These are phyloP conservation scores for Solanum chilense DNA, from an alignment of 257 asterid species.

Conservation along the genomic window DNA sequence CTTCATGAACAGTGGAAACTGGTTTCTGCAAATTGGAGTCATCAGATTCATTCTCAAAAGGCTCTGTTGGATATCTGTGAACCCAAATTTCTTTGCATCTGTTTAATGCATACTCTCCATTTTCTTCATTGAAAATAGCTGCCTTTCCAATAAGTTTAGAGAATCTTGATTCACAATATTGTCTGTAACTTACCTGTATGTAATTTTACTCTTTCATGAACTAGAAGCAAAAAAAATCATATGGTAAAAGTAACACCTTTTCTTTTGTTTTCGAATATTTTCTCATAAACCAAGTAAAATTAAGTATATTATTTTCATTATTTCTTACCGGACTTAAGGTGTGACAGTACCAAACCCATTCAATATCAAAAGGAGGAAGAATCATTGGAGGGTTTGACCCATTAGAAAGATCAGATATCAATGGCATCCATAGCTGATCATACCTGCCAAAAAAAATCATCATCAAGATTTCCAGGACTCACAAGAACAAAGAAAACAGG, in stretches of 20 bases:
- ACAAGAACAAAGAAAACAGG: background rate
- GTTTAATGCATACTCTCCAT: constrained; percentile 70
- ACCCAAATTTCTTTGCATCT: constrained; percentile 79
- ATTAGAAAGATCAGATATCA: constrained; percentile 47
- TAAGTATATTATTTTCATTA: background rate
- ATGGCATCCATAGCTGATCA: constrained; percentile 93
- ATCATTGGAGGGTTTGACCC: constrained; percentile 62
- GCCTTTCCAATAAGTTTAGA: constrained; percentile 63
- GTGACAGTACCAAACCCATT: constrained; percentile 96
- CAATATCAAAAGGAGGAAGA: constrained; percentile 91
- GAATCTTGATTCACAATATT: constrained; percentile 75
- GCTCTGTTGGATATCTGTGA: constrained; percentile 46
- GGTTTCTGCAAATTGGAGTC: constrained; percentile 7
- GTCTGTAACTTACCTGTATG: constrained; percentile 48
- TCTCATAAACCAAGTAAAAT: background rate
- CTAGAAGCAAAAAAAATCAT: background rate
- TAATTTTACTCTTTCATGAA: background rate
- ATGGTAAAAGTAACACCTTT: background rate
- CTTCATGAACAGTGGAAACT: constrained; percentile 14
- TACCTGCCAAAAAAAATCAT: constrained; percentile 28
- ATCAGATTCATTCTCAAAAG: constrained; percentile 59
- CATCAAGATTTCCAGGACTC: background rate
- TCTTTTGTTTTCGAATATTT: background rate
- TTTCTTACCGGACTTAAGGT: constrained; percentile 55
- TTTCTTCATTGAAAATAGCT: constrained; percentile 65